Evolutionary conservation across 108 stramenopile species (phyloP), one percentile per base, ranked within the genome.

Genomic region (Aurantiochytrium sp.): DNA sequence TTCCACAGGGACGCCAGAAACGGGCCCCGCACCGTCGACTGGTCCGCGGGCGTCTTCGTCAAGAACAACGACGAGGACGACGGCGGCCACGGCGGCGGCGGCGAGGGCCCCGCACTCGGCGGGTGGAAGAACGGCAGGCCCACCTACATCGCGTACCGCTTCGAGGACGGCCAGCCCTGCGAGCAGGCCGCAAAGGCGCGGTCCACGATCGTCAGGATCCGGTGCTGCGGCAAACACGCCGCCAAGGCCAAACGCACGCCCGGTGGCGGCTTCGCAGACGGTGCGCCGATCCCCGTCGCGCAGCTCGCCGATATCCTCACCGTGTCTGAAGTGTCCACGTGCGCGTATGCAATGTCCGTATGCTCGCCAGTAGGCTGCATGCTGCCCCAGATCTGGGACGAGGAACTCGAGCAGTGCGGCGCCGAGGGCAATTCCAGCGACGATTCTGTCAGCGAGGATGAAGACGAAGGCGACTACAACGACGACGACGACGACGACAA

Each of bases 81-180:
- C 30, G 8, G n/a, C 68, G 31, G 19, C 8, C 68, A 24, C n/a
- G n/a, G n/a, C 68, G 19, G n/a, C n/a, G 68, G n/a, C 53, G 53
- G 17, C 53, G 53, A 21, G 53, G 21, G 53, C 53, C 34, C 34
- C 59, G 19, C 30, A 6, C 24, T 81, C 19, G 73, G 39, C 39
- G 73, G 73, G 17, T 41, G n/a, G 39, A 41, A 48, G 73, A 48
- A 48, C 2, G 24, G 24, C 8, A 6, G 42, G 42, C 42, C 42
- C 6, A 81, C 27, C 42, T 41, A 41, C 42, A 41, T 81, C 8
- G 45, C 73, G 6, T 81, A 81, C 45, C 36, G 24, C 6, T 81
- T 81, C 30, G 73, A 81, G 39, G 45, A 42, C 45, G 73, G 73
- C 24, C 73, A 81, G 73, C 73, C 45, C n/a, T 81, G 73, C 45